phyloP scores from a whole-genome alignment of 257 asterid genomes.

The Solanum chiquidenum region DNA sequence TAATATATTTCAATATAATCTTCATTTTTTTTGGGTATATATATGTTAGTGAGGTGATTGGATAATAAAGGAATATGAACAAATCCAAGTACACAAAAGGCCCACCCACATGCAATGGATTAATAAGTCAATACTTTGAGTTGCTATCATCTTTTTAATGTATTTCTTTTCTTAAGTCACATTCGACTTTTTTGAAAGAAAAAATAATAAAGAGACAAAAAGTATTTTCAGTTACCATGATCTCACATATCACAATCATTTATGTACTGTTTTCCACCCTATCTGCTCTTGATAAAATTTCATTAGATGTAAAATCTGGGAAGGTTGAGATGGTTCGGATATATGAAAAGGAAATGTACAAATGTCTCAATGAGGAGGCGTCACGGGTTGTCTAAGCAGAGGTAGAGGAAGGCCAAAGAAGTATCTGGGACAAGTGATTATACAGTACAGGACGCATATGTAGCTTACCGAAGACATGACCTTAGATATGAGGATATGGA shows the following conservation, averaged over 20 bases:
- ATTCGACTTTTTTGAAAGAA: background rate
- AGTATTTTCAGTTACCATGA: background rate
- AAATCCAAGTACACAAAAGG: conserved; percentile 1
- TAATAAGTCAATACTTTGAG: background rate
- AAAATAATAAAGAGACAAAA: background rate
- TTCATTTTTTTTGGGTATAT: background rate
- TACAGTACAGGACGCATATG: too few species aligned
- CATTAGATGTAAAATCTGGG: background rate
- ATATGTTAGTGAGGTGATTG: background rate
- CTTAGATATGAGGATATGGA: background rate
- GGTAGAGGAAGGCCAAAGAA: background rate
- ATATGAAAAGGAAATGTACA: background rate
- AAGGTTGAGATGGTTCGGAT: accelerated
- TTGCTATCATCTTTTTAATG: conserved; percentile 3
- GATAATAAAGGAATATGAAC: conserved; percentile 19
- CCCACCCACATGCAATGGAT: conserved; percentile 43
- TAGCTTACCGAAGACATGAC: background rate
- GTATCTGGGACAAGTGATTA: background rate
- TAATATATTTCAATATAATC: background rate
- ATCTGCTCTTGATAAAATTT: background rate
- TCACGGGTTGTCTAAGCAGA: accelerated
- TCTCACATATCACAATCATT: background rate
- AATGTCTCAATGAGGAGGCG: accelerated
- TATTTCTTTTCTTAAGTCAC: background rate
- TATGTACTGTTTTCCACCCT: background rate